Evolutionary conservation across 2,329 filamentous ascomycete genomes (phyloP).

Genomic region (Plectosphaerella sp.): DNA sequence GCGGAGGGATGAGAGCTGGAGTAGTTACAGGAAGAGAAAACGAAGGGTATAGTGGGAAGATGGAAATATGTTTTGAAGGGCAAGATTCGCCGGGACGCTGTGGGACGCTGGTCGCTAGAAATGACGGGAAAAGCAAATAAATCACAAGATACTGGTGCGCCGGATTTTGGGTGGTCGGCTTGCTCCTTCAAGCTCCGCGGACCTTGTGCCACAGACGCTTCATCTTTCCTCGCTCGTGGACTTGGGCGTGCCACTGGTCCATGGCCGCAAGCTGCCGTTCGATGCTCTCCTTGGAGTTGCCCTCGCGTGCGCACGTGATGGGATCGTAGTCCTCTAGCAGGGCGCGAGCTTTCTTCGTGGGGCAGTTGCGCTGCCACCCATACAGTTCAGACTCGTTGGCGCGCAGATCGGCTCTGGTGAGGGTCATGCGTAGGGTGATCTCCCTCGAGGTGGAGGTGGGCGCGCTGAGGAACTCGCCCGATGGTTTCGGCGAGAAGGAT

Average conservation of each 20-base stretch:
- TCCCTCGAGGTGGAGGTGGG: constrained; percentile 58
- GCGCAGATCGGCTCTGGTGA: constrained; percentile 83
- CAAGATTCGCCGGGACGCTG: not conserved
- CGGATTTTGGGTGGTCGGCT: not conserved
- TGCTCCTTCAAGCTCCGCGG: constrained; percentile 28
- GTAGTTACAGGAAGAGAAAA: not conserved
- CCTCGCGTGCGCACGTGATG: constrained; percentile 23
- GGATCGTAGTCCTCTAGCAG: constrained; percentile 28
- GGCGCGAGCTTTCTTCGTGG: constrained; percentile 15
- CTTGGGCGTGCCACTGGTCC: constrained; percentile 42
- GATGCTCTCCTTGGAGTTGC: constrained; percentile 45
- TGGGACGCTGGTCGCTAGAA: not conserved
- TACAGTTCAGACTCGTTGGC: constrained; percentile 69
- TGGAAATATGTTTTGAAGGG: not conserved
- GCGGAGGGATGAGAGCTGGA: not conserved
- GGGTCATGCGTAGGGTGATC: constrained; percentile 95
- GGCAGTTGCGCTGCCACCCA: constrained; percentile 52
- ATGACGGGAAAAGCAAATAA: not conserved
- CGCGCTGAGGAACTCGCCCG: constrained; percentile 30
- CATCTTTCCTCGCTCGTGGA: constrained; percentile 50
- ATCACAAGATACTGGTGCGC: not conserved
- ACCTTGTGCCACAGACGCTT: constrained; percentile 64
- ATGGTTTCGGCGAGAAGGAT: constrained; percentile 23
- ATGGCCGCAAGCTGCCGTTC: constrained; percentile 49
- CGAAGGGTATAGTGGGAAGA: not conserved